Percentiles rank a stretch among this genome's conserved stretches.
These are phyloP conservation scores for Coemansia sp. DNA, from an alignment of 192 early-diverging fungal genomes.

Conservation along the genomic window DNA sequence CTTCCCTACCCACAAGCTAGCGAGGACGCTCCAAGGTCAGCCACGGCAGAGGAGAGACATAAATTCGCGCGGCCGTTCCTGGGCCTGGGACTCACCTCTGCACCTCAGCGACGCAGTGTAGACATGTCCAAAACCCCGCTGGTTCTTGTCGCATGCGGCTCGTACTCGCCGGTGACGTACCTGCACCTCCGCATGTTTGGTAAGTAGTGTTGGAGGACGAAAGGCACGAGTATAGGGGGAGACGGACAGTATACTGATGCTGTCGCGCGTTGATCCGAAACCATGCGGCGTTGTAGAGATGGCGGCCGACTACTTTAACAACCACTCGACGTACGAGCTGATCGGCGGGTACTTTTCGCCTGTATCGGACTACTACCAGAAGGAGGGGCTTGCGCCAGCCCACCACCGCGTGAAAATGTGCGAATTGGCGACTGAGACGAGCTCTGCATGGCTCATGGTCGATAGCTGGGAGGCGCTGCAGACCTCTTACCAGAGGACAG, in stretches of 20 bases:
- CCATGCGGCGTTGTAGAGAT: constrained; percentile 78
- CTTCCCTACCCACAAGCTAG: constrained; percentile 45
- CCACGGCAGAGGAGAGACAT: not conserved
- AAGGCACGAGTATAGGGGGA: no score
- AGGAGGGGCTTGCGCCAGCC: constrained; percentile 83
- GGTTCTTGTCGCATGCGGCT: constrained; percentile 93
- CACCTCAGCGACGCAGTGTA: no score
- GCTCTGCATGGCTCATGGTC: constrained; percentile 91
- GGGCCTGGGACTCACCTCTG: no score
- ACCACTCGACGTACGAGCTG: constrained; percentile 69
- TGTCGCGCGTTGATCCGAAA: no score
- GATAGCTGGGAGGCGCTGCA: constrained; percentile 91
- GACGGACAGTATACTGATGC: no score
- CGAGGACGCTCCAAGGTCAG: constrained; percentile 40
- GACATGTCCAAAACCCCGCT: constrained; percentile 59
- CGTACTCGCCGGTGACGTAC: constrained; percentile 95
- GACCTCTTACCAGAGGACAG: constrained; percentile 74
- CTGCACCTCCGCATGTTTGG: constrained; percentile 98
- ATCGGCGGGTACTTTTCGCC: constrained; percentile 96
- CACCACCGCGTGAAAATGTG: constrained; percentile 91
- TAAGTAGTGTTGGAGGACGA: constrained; percentile 36
- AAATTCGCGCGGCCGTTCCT: not conserved
- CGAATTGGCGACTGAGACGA: constrained; percentile 73
- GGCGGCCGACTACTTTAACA: constrained; percentile 81
- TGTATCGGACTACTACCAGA: constrained; percentile 89